Percentiles rank a stretch among this genome's conserved stretches.
Evolutionary conservation across 1,139 yeast species (phyloP).

Genomic region (Yamadazyma dendronema): DNA sequence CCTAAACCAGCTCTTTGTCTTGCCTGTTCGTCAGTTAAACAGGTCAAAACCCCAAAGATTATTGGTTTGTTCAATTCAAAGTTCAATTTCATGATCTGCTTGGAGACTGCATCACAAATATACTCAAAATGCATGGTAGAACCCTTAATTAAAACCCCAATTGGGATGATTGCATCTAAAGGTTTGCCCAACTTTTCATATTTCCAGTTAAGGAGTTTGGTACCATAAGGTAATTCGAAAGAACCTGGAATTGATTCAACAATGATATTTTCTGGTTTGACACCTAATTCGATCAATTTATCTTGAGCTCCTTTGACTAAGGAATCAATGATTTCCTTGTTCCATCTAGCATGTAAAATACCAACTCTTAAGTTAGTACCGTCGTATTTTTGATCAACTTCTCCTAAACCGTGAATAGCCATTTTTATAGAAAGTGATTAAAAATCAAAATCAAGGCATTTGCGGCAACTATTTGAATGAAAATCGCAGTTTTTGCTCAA

Average conservation of each 20-base stretch:
- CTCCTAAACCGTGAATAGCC: constrained; percentile 83
- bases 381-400: constrained; percentile 67
- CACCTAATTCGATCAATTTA: constrained; percentile 63
- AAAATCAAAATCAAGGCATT: neutral
- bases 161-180: constrained; percentile 86
- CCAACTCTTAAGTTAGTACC: constrained; percentile 73
- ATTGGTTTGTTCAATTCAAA: constrained; percentile 72
- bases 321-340: constrained; percentile 69
- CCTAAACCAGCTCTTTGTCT: constrained; percentile 88
- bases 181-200: constrained; percentile 45
- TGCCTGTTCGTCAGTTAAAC: constrained; percentile 93
- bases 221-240: constrained; percentile 86
- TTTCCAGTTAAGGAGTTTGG: constrained; percentile 52
- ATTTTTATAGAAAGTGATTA: no score
- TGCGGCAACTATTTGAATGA: constrained; percentile 1
- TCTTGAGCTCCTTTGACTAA: constrained; percentile 75
- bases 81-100: constrained; percentile 82
- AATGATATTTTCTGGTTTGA: constrained; percentile 69
- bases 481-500: neutral
- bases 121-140: constrained; percentile 98
- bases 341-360: constrained; percentile 96
- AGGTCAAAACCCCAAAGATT: constrained; percentile 89
- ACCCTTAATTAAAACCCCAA: constrained; percentile 94
- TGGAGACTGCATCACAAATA: constrained; percentile 87
- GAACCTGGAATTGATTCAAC: constrained; percentile 92